Conservation (phyloP, 2,329 filamentous ascomycete species). For the Xylaria sp. region DNA sequence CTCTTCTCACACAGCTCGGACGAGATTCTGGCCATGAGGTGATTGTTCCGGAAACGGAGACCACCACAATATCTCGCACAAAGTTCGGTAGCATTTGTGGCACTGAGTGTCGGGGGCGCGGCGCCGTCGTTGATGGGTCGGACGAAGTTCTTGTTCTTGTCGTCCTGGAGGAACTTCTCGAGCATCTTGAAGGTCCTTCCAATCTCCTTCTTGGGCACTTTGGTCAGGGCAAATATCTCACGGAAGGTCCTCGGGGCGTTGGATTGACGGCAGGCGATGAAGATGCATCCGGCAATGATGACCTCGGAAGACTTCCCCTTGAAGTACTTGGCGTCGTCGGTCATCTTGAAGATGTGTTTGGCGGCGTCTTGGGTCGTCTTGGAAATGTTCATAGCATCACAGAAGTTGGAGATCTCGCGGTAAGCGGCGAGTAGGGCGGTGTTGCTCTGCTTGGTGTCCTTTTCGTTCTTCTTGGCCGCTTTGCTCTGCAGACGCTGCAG, state of each 20-base stretch:
- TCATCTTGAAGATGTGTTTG: slow-evolving; percentile 94
- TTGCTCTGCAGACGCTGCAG: slow-evolving; percentile 75
- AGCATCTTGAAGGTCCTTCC: slow-evolving; percentile 93
- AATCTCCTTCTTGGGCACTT: slow-evolving; percentile 96
- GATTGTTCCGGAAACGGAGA: slow-evolving; percentile 73
- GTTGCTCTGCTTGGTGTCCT: slow-evolving; percentile 54
- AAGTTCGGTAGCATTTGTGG: slow-evolving; percentile 81
- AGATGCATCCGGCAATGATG: slow-evolving; percentile 94
- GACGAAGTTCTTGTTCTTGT: slow-evolving; percentile 61
- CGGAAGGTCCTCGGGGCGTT: slow-evolving; percentile 87
- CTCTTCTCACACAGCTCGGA: slow-evolving; percentile 80
- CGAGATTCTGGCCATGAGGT: slow-evolving; percentile 79
- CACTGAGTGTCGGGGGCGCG: slow-evolving; percentile 61
- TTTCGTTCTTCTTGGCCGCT: slow-evolving; percentile 77
- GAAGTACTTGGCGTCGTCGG: slow-evolving; percentile 90
- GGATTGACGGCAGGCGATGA: slow-evolving; percentile 93
- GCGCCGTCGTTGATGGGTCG: slow-evolving; percentile 62
- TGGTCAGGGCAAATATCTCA: slow-evolving; percentile 92
- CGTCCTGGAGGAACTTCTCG: slow-evolving; percentile 83
- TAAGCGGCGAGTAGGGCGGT: slow-evolving; percentile 83
- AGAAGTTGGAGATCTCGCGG: slow-evolving; percentile 86
- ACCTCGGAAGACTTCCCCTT: slow-evolving; percentile 95
- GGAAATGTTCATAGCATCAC: slow-evolving; percentile 82
- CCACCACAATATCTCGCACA: slow-evolving; percentile 89
- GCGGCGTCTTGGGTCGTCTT: slow-evolving; percentile 85